These are phyloP conservation scores for Thalassiosira hispida DNA, from an alignment of 352 stramenopile genomes.

Conservation along the genomic window DNA sequence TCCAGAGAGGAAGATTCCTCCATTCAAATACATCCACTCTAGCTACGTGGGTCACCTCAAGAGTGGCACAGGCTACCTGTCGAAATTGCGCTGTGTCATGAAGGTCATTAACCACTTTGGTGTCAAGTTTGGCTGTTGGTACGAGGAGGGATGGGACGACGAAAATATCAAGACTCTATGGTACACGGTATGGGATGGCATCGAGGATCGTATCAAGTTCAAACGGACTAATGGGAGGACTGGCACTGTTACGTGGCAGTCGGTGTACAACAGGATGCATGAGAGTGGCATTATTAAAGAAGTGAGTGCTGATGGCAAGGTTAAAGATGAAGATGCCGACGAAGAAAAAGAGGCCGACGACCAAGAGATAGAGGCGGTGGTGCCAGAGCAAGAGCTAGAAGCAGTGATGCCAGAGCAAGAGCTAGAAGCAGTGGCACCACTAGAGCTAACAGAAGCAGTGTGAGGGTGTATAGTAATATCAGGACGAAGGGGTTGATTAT, in stretches of 20 bases:
- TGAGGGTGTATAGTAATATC: too few species aligned
- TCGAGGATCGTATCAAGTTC: slow-evolving; percentile 4
- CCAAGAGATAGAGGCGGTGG: too few species aligned
- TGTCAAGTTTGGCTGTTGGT: slow-evolving; percentile 4
- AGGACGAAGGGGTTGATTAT: too few species aligned
- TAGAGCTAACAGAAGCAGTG: too few species aligned
- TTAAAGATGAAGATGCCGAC: neutral
- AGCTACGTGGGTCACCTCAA: slow-evolving; percentile 17
- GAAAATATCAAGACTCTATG: slow-evolving; percentile 1
- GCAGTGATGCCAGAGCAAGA: too few species aligned
- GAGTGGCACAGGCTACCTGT: slow-evolving; percentile 19
- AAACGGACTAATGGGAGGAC: neutral
- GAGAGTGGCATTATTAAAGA: slow-evolving; percentile 8
- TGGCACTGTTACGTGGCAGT: slow-evolving; percentile 11
- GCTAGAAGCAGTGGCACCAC: too few species aligned
- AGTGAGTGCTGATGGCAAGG: neutral
- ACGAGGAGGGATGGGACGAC: slow-evolving; percentile 8
- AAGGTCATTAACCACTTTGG: slow-evolving; percentile 14
- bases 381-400: too few species aligned
- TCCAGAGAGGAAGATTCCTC: slow-evolving; percentile 21
- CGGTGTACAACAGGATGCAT: slow-evolving; percentile 16
- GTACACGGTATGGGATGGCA: neutral
- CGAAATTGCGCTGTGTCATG: slow-evolving; percentile 30
- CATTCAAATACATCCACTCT: slow-evolving; percentile 16
- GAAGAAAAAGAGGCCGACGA: neutral